These are phyloP conservation scores for Aspergillus fumigatiaffinis DNA, from an alignment of 2,329 filamentous ascomycete genomes.

Conservation along the genomic window DNA sequence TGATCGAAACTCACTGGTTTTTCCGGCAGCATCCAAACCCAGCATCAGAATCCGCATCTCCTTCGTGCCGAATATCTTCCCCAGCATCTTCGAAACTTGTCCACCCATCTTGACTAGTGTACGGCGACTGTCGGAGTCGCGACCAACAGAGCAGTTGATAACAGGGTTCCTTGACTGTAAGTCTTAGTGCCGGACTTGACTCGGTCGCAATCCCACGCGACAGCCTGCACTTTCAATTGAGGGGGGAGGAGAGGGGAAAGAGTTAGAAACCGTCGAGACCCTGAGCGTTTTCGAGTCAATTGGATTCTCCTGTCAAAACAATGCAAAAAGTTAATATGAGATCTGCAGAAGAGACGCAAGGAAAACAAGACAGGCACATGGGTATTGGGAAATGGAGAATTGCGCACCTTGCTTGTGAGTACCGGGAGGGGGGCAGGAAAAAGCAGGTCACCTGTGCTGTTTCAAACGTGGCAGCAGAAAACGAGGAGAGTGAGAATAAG, in stretches of 20 bases:
- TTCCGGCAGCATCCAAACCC: slow-evolving; percentile 94
- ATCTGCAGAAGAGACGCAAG: slow-evolving; percentile 6
- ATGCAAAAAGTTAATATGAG: slow-evolving; percentile 8
- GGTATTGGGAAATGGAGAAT: not conserved
- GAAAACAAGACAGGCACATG: slow-evolving; percentile 9
- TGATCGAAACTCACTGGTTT: slow-evolving; percentile 62
- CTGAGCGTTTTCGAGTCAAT: slow-evolving; percentile 2
- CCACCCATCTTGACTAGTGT: slow-evolving; percentile 69
- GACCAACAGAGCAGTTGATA: not conserved
- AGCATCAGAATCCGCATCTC: slow-evolving; percentile 99
- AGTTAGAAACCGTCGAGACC: not conserved
- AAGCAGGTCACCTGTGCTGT: not conserved
- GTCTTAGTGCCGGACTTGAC: not conserved
- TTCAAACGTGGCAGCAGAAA: not conserved
- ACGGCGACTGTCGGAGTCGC: slow-evolving; percentile 12
- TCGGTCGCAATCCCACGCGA: not conserved
- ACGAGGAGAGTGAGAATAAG: slow-evolving; percentile 10
- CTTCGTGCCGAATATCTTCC: slow-evolving; percentile 98
- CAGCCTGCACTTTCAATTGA: not conserved
- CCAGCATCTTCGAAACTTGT: slow-evolving; percentile 92
- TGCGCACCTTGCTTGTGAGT: not conserved
- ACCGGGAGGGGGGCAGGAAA: slow-evolving; percentile 1
- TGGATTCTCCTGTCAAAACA: slow-evolving; percentile 8
- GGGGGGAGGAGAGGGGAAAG: not conserved
- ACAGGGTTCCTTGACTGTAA: not conserved